A percentile compares a stretch with the other conserved stretches of the same genome.
These are phyloP conservation scores for Fagopyrum homotropicum DNA, from an alignment of 148 eudicot genomes.

Conservation along the genomic window DNA sequence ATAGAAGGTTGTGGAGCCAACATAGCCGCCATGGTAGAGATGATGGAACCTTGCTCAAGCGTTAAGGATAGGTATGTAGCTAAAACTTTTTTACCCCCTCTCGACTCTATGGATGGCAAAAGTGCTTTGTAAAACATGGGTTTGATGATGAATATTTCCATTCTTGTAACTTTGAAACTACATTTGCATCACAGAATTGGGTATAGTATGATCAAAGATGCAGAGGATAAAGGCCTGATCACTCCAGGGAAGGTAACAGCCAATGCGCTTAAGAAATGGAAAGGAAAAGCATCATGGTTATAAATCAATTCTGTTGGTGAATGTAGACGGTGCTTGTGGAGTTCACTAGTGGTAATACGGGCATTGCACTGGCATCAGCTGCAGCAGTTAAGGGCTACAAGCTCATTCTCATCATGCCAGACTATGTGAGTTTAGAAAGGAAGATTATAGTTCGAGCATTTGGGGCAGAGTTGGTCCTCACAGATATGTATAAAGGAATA, in stretches of 20 bases:
- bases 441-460: constrained; percentile 1
- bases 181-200: constrained; percentile 42
- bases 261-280: neutral
- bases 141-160: neutral
- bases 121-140: neutral
- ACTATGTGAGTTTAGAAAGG: constrained; percentile 10
- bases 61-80: constrained; percentile 59
- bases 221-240: constrained; percentile 69
- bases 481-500: neutral
- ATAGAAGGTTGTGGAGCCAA: constrained; percentile 76
- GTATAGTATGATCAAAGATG: constrained; percentile 67
- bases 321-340: constrained; percentile 72
- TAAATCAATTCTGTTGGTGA: neutral
- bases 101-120: neutral
- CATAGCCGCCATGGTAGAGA: constrained; percentile 74
- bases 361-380: constrained; percentile 73
- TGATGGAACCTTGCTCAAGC: constrained; percentile 84
- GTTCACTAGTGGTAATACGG: constrained; percentile 83
- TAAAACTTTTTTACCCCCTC: neutral
- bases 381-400: constrained; percentile 81
- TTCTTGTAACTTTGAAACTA: neutral
- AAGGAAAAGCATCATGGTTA: constrained; percentile 3
- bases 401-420: constrained; percentile 35
- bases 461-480: constrained; percentile 15
- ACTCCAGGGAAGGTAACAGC: constrained; percentile 60